Percentiles rank a stretch among this genome's conserved stretches.
These are phyloP conservation scores for Colletotrichum theobromicola DNA, from an alignment of 2,329 filamentous ascomycete genomes.

Conservation along the genomic window DNA sequence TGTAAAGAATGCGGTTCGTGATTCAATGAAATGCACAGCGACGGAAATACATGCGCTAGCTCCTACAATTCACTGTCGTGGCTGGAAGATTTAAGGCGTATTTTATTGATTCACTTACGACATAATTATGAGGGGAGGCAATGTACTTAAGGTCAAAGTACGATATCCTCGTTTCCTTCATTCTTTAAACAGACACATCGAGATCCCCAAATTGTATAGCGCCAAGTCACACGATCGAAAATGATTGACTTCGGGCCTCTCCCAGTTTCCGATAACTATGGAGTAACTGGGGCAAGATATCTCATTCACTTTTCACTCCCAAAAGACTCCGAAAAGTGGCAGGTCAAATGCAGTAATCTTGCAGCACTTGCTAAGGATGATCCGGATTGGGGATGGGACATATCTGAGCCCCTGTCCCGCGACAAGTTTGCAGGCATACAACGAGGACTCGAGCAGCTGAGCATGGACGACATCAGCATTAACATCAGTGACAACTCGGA, in stretches of 20 bases:
- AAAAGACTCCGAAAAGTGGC: not conserved
- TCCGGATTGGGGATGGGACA: not conserved
- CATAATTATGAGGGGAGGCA: not conserved
- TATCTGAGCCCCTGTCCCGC: not conserved
- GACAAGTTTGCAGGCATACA: not conserved
- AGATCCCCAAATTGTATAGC: not conserved
- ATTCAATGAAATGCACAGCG: not conserved
- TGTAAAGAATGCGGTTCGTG: not conserved
- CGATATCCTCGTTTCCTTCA: too few species aligned
- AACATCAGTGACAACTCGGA: not conserved
- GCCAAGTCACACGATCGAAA: not conserved
- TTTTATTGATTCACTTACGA: not conserved
- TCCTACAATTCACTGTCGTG: not conserved
- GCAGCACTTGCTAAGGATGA: not conserved
- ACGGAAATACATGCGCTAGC: not conserved
- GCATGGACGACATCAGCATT: not conserved
- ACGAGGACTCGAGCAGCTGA: not conserved
- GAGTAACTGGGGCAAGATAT: not conserved
- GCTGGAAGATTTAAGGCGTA: not conserved
- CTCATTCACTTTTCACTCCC: not conserved
- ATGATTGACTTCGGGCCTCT: not conserved
- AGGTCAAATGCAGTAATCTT: not conserved
- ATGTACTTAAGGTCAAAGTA: not conserved
- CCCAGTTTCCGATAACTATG: not conserved
- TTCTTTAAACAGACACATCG: not conserved